phyloP scores from a whole-genome alignment of 2,329 filamentous ascomycete species.

The Penicillium sp. region DNA sequence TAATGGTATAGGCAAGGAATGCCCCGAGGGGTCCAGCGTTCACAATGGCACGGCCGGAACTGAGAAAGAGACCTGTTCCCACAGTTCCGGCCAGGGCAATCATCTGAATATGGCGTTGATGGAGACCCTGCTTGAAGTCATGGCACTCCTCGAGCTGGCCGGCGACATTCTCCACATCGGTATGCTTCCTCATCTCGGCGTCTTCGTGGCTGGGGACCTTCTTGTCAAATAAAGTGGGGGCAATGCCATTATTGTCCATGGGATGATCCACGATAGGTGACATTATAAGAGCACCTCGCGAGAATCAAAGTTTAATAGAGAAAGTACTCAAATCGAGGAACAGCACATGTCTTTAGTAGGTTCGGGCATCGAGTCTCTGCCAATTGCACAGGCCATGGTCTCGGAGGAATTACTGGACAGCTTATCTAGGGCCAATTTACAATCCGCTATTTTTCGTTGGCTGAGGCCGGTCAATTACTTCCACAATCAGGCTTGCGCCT shows the following conservation, averaged over 20 bases:
- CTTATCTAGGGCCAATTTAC: background rate
- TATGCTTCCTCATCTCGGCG: conserved; percentile 9
- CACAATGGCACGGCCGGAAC: conserved; percentile 37
- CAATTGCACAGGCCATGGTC: background rate
- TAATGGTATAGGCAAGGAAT: conserved; percentile 41
- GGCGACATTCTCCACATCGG: conserved; percentile 21
- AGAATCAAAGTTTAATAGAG: background rate
- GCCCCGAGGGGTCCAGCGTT: conserved; percentile 35
- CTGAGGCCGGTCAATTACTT: background rate
- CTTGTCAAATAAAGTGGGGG: conserved; percentile 5
- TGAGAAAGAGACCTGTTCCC: conserved; percentile 41
- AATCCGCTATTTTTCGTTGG: conserved; percentile 1
- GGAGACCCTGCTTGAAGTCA: conserved; percentile 29
- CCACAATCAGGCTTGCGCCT: background rate
- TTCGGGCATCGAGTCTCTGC: conserved; percentile 1
- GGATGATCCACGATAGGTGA: background rate
- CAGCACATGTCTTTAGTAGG: background rate
- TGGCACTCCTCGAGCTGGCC: conserved; percentile 25
- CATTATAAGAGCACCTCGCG: background rate
- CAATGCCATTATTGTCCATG: conserved; percentile 4
- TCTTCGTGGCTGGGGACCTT: conserved; percentile 9
- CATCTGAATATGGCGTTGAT: conserved; percentile 40
- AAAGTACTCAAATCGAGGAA: background rate
- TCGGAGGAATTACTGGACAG: background rate
- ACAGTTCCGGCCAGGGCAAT: conserved; percentile 42